Conservation (phyloP, 768 basidiomycete genomes). For the Coprinopsis cinerea region DNA sequence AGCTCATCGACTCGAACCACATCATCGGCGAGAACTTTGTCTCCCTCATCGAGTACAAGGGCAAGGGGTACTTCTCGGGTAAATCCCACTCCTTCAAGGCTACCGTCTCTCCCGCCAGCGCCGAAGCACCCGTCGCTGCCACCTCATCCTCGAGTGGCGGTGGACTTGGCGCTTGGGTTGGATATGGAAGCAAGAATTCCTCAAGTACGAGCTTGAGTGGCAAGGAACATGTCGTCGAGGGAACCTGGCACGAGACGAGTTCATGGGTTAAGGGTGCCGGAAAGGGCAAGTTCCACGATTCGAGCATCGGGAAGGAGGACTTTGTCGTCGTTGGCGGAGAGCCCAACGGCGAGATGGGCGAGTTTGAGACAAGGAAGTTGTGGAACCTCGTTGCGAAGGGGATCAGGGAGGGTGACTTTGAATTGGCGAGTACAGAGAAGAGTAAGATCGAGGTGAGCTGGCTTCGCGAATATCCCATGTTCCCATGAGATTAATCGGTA, state of each 20-base stretch:
- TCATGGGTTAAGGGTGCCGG: constrained; percentile 38
- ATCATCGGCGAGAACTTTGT: constrained; percentile 49
- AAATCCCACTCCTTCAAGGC: constrained; percentile 94
- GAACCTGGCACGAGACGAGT: constrained; percentile 72
- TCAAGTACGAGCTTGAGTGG: constrained; percentile 10
- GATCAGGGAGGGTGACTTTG: constrained; percentile 88
- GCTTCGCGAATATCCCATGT: background rate
- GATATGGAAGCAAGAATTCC: background rate
- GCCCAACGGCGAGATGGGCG: constrained; percentile 53
- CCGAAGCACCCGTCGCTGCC: constrained; percentile 1
- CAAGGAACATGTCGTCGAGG: constrained; percentile 58
- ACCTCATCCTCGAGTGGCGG: background rate
- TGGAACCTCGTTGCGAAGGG: constrained; percentile 89
- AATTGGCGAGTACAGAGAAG: constrained; percentile 86
- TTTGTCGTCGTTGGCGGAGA: constrained; percentile 48
- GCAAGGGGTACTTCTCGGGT: constrained; percentile 92
- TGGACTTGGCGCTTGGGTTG: background rate
- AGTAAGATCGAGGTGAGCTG: constrained; percentile 77
- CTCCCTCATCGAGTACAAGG: constrained; percentile 84
- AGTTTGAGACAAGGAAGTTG: constrained; percentile 81
- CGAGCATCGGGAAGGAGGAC: constrained; percentile 59
- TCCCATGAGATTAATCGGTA: background rate
- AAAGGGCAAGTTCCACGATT: constrained; percentile 65
- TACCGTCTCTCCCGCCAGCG: constrained; percentile 45
- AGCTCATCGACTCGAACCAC: constrained; percentile 76